phyloP scores from a whole-genome alignment of 2,329 filamentous ascomycete species.

The Phaeosphaeria sp. region DNA sequence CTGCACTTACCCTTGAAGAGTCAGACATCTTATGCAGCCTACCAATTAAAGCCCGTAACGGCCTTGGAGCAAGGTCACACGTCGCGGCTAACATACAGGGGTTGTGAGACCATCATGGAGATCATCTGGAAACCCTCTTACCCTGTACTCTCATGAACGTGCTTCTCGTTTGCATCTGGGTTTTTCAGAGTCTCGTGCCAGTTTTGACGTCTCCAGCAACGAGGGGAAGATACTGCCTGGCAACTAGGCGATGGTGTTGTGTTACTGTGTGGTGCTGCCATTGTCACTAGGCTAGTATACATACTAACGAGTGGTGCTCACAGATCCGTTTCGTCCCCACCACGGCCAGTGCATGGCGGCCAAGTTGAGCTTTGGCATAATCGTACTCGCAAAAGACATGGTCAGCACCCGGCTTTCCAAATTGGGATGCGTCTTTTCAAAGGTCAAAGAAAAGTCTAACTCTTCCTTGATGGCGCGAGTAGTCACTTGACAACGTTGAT shows the following conservation, averaged over 20 bases:
- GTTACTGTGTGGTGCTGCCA: neutral
- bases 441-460: neutral
- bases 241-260: neutral
- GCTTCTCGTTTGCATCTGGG: neutral
- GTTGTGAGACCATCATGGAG: neutral
- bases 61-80: conserved; percentile 24
- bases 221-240: neutral
- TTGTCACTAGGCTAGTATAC: neutral
- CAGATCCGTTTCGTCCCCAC: neutral
- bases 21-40: conserved; percentile 12
- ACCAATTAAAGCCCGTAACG: conserved; percentile 33
- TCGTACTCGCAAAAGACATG: neutral
- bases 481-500: neutral
- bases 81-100: conserved; percentile 33
- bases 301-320: neutral
- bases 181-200: neutral
- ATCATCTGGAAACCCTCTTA: neutral
- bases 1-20: conserved; percentile 23
- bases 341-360: neutral
- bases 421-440: neutral
- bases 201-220: neutral
- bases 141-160: neutral
- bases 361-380: neutral
- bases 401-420: neutral
- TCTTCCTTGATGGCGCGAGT: neutral